These are phyloP conservation scores for Cyberlindnera maritima DNA, from an alignment of 805 yeast genomes.

Conservation along the genomic window DNA sequence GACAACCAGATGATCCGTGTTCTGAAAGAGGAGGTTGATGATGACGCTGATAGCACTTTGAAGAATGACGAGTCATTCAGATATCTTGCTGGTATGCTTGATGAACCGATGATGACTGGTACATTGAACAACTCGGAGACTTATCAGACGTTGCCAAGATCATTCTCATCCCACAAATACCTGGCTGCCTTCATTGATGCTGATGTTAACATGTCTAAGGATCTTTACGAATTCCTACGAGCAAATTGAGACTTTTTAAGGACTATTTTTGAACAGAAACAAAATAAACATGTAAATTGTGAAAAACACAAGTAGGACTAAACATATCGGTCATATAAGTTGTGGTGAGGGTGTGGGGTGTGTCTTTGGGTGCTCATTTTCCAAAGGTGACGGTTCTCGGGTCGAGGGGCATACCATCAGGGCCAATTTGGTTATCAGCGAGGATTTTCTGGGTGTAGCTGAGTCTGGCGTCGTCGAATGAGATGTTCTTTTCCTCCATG, in stretches of 20 bases:
- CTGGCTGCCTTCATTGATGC: slow-evolving; percentile 33
- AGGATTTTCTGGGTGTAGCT: slow-evolving; percentile 46
- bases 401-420: slow-evolving; percentile 66
- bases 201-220: slow-evolving; percentile 21
- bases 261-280: neutral
- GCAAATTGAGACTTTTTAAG: slow-evolving; percentile 5
- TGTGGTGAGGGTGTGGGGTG: neutral
- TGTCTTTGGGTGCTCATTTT: slow-evolving; percentile 5
- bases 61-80: slow-evolving; percentile 40
- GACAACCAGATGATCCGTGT: slow-evolving; percentile 8
- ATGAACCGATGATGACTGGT: slow-evolving; percentile 22
- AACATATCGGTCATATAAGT: neutral
- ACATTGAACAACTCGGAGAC: slow-evolving; percentile 17
- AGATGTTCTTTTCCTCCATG: slow-evolving; percentile 48
- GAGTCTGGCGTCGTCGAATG: slow-evolving; percentile 71
- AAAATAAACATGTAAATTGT: neutral
- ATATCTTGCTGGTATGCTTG: slow-evolving; percentile 38
- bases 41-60: slow-evolving; percentile 9
- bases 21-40: neutral
- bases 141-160: slow-evolving; percentile 23
- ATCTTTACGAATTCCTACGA: slow-evolving; percentile 19
- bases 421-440: slow-evolving; percentile 50
- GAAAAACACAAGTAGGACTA: neutral
- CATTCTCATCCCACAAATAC: slow-evolving; percentile 35
- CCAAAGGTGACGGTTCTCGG: slow-evolving; percentile 57